Conservation (phyloP, 345 rosid species). For the Trapa bicornis region DNA sequence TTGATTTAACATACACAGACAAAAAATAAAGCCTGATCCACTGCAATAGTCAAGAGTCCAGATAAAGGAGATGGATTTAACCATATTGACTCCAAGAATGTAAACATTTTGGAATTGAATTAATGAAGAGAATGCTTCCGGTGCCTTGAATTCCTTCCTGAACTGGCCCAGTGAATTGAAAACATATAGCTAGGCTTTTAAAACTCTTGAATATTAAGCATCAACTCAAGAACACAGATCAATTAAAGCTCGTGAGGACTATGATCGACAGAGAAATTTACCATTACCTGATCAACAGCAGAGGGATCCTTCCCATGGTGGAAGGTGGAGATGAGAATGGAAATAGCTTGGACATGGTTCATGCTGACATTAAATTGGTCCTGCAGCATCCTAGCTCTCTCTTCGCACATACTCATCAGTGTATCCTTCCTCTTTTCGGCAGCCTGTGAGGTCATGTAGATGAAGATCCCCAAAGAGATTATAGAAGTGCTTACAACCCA, state of each 20-base stretch:
- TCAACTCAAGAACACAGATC: no score
- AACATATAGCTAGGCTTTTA: no score
- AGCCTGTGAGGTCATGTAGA: slow-evolving; percentile 55
- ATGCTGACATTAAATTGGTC: slow-evolving; percentile 97
- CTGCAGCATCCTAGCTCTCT: slow-evolving; percentile 93
- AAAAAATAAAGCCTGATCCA: not conserved
- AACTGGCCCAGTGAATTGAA: no score
- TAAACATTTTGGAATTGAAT: no score
- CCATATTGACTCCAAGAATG: not conserved
- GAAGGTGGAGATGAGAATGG: slow-evolving; percentile 82
- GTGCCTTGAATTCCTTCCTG: no score
- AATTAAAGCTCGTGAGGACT: not conserved
- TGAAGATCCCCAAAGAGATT: slow-evolving; percentile 38
- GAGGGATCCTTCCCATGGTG: slow-evolving; percentile 87
- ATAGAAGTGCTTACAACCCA: slow-evolving; percentile 53
- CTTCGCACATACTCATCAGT: slow-evolving; percentile 81
- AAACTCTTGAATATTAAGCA: no score
- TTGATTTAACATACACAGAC: not conserved
- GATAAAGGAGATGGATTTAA: not conserved
- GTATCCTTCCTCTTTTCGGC: slow-evolving; percentile 69
- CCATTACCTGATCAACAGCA: slow-evolving; percentile 78
- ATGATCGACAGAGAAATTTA: not conserved
- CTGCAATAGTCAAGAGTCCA: not conserved
- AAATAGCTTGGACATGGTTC: slow-evolving; percentile 97
- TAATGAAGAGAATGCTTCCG: no score